Evolutionary conservation across 371 early-diverging fungal genomes (phyloP), one percentile per base, ranked within the genome.

Genomic region (Rhizopus microsporus): DNA sequence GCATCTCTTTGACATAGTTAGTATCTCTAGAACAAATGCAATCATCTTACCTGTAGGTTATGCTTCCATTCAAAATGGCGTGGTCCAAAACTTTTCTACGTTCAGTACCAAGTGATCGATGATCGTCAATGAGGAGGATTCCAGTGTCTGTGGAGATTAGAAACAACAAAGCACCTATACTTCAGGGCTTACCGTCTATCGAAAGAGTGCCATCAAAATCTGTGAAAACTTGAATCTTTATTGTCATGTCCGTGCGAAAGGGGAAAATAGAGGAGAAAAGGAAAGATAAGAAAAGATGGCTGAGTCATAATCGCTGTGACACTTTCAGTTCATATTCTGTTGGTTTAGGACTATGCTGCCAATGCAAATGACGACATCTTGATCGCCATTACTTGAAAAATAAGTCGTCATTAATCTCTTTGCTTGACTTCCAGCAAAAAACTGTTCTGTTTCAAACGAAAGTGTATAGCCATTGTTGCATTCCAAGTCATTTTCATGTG

Each of bases 161-260:
- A 30, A 15, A 13, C 23, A 13, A 33, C 17, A 4, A 12, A 9
- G 37, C 13, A 40, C n/a, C 29, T 37, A 17, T 17, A 1, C 17
- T 50, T 3, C 7, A 7, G 30, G 5, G 34, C 29, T 56, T 67
- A 74, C 78, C 78, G 58, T 78, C 69, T 8, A 78, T 52, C 23
- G 75, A 74, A 13, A 78, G 63, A n/a, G 78, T 78, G 30, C 78
- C 78, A 56, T 78, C 78, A 54, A 78, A 78, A 62, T 78, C 78
- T 50, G 78, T 71, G 48, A 72, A 78, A 9, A 78, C 75, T 63
- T 74, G 69, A 33, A 78, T 60, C 34, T 77, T 61, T 6, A 62
- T 61, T 29, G 47, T 64, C 38, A 44, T 51, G 10, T 40, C 38
- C 38, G 31, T 47, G 4, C 37, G 48, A 51, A 59, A 47, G 16